These are phyloP conservation scores for Daedalea quercina DNA, from an alignment of 768 basidiomycete genomes.

Conservation along the genomic window DNA sequence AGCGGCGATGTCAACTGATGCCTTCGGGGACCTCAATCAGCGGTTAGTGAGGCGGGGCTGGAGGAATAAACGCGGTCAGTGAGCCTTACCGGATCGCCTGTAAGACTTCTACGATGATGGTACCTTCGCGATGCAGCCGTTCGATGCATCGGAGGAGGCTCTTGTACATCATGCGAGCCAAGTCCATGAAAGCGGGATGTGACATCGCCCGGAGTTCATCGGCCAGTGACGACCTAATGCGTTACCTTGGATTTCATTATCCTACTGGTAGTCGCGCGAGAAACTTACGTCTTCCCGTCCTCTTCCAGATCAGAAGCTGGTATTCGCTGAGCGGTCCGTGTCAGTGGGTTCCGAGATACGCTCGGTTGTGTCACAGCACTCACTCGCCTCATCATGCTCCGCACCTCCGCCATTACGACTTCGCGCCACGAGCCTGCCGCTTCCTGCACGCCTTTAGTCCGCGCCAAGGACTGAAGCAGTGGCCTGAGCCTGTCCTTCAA, in stretches of 20 bases:
- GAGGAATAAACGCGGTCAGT: neutral
- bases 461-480: slow-evolving; percentile 67
- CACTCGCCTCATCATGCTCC: slow-evolving; percentile 52
- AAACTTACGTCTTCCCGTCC: slow-evolving; percentile 32
- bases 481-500: slow-evolving; percentile 65
- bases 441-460: slow-evolving; percentile 67
- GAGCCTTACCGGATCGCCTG: slow-evolving; percentile 35
- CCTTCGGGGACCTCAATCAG: slow-evolving; percentile 29
- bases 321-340: slow-evolving; percentile 39
- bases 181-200: slow-evolving; percentile 58
- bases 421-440: slow-evolving; percentile 66
- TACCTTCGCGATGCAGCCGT: slow-evolving; percentile 56
- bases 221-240: slow-evolving; percentile 37
- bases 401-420: slow-evolving; percentile 55
- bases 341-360: neutral
- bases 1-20: slow-evolving; percentile 35
- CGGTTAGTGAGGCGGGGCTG: neutral
- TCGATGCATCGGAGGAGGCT: slow-evolving; percentile 60
- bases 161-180: slow-evolving; percentile 56
- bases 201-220: slow-evolving; percentile 58
- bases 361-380: slow-evolving; percentile 16
- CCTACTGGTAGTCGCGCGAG: slow-evolving; percentile 1
- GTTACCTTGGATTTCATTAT: neutral
- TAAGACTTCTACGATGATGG: slow-evolving; percentile 52
- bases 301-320: slow-evolving; percentile 54